Conservation (phyloP, 2,329 filamentous ascomycete genomes). For the Zarea fungicola region DNA sequence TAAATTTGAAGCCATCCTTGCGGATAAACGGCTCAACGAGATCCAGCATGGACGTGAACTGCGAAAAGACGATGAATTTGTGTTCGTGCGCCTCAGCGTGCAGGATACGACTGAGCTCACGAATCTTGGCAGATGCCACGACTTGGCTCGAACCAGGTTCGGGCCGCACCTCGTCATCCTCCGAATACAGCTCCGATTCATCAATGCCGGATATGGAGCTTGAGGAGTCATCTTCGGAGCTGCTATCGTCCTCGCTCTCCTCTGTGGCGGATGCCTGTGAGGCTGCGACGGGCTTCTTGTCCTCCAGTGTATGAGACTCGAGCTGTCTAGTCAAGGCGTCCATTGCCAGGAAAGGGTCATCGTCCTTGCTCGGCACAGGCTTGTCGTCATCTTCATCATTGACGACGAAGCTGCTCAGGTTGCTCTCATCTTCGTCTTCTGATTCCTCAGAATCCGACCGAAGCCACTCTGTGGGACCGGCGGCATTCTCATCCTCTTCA, state of each 20-base stretch:
- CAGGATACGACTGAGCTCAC: constrained; percentile 75
- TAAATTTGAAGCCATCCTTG: constrained; percentile 68
- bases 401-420: constrained; percentile 51
- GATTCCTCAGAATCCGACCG: constrained; percentile 60
- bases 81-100: constrained; percentile 71
- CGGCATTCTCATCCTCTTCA: constrained; percentile 79
- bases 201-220: constrained; percentile 29
- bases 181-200: constrained; percentile 37
- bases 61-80: constrained; percentile 98
- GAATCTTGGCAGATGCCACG: constrained; percentile 82
- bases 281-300: constrained; percentile 17
- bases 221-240: constrained; percentile 1
- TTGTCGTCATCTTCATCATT: constrained; percentile 41
- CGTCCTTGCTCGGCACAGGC: constrained; percentile 23
- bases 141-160: constrained; percentile 39
- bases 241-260: neutral
- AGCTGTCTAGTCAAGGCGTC: constrained; percentile 33
- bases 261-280: constrained; percentile 13
- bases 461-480: constrained; percentile 78
- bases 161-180: constrained; percentile 34
- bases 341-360: constrained; percentile 30
- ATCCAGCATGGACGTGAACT: constrained; percentile 98
- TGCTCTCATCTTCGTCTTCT: constrained; percentile 50
- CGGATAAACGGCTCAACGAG: constrained; percentile 88
- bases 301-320: constrained; percentile 31